Conservation (phyloP, 768 basidiomycete species). For the Glaciozyma antarctica region DNA sequence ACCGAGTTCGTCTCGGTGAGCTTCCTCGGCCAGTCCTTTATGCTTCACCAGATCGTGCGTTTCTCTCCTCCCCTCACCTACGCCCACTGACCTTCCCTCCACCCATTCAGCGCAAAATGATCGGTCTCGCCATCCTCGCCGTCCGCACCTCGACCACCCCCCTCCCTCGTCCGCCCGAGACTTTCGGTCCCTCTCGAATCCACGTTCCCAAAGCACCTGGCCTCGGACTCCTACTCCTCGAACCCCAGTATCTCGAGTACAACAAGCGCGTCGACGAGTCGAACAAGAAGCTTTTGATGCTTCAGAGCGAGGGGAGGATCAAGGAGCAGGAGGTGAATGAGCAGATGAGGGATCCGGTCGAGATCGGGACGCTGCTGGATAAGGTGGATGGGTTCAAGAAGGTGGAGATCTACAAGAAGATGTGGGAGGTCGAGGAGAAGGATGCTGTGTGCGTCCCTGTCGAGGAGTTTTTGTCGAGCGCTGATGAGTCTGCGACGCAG, state of each 20-base stretch:
- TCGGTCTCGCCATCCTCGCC: conserved; percentile 68
- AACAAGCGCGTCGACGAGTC: conserved; percentile 38
- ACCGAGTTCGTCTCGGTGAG: conserved; percentile 91
- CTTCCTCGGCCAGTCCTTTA: conserved; percentile 96
- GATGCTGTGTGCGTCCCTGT: conserved; percentile 49
- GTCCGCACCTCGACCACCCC: conserved; percentile 66
- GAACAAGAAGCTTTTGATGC: conserved; percentile 32
- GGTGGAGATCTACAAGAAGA: conserved; percentile 70
- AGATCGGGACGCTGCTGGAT: conserved; percentile 48
- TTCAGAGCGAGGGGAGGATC: conserved; percentile 23
- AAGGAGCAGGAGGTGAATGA: conserved; percentile 37
- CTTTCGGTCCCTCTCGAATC: conserved; percentile 63
- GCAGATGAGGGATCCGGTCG: conserved; percentile 43
- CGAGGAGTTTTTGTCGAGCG: conserved; percentile 7
- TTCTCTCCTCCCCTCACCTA: not conserved
- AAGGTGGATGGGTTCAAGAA: conserved; percentile 74
- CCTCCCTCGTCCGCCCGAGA: conserved; percentile 59
- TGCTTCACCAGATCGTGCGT: conserved; percentile 85
- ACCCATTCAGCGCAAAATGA: conserved; percentile 81
- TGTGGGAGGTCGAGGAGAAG: conserved; percentile 73
- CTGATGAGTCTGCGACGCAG: conserved; percentile 41
- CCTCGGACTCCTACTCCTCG: conserved; percentile 79
- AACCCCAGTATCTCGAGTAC: conserved; percentile 44
- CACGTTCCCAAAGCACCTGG: conserved; percentile 93
- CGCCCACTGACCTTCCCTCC: not conserved